Base-by-base conservation (phyloP, 1,139 yeast genomes). In the Yamadazyma sp. region DNA sequence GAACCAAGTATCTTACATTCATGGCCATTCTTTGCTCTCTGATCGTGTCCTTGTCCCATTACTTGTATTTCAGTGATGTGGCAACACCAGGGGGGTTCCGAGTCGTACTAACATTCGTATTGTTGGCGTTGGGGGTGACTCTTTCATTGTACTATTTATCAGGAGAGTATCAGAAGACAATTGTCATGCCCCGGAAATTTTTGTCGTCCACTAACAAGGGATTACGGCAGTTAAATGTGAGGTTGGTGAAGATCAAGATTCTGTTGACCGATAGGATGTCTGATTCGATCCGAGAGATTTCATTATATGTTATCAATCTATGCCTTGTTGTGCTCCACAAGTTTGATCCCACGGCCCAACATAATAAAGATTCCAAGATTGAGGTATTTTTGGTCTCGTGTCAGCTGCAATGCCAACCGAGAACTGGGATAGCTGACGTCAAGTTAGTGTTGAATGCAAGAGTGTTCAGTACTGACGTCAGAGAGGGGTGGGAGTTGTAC, bases 401-500 rank as follows among this genome's bases (percentile, higher is more conserved):
- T 39, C 70, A 68, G 46, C 72, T 68, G 62, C 71, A 61, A 40
- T 70, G 75, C 44, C 76, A 72, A 48, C 76, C 77, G 1, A 51
- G 73, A 39, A 56, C 66, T 13, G 76, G 77, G 1, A 63, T 71
- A 12, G 64, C 68, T 24, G 76, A 71, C 44, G 80, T 85, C 12
- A 89, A 89, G 57, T 60, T 92, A 11, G 85, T 87, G 2, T 67
- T 92, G 40, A 84, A 85, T 43, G 86, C 97, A 1, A 70, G 96
- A 38, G 82, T 82, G 1, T 92, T 90, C 59, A 79, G 80, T 44
- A 80, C 92, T 0, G 94, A 86, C 40, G 79, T 86, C 3, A 73
- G 96, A 48, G 97, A 90, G 57, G 94, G 90, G 10, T 92, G 98
- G 98, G 98, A 92, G 53, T 62, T 88, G 33, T 92, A 90, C 54